A percentile compares a stretch with the other conserved stretches of the same genome.
phyloP scores from a whole-genome alignment of 441 rosid species.

The Metrosideros polymorpha region DNA sequence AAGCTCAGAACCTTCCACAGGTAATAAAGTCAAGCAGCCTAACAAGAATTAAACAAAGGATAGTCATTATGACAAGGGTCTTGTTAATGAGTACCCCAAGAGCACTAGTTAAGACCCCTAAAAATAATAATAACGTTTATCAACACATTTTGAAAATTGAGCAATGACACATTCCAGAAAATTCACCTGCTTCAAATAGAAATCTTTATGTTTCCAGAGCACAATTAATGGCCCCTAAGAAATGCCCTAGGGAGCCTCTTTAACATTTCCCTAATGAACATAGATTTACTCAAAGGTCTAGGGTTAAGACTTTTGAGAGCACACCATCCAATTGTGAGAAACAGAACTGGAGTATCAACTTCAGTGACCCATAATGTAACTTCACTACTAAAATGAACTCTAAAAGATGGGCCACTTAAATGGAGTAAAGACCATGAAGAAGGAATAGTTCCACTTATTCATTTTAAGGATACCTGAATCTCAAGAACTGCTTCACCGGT shows the following conservation, averaged over 20 bases:
- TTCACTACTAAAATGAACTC: not conserved
- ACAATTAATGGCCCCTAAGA: not conserved
- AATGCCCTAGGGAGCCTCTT: not conserved
- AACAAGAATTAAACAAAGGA: not conserved
- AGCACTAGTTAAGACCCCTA: not conserved
- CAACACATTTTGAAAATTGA: not conserved
- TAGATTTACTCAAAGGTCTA: not conserved
- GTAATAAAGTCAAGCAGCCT: not conserved
- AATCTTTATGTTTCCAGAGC: not conserved
- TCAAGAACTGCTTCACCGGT: slow-evolving; percentile 98
- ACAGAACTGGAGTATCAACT: not conserved
- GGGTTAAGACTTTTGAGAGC: not conserved
- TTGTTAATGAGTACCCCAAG: not conserved
- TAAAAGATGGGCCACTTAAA: not conserved
- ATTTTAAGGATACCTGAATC: slow-evolving; percentile 52
- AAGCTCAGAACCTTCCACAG: not conserved
- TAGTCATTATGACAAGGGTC: not conserved
- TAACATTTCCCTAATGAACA: not conserved
- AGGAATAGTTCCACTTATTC: not conserved
- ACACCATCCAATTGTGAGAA: not conserved
- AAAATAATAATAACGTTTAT: not conserved
- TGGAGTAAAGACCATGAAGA: not conserved
- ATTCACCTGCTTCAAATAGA: not conserved
- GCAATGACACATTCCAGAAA: not conserved
- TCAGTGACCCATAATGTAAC: not conserved